Evolutionary conservation across 2,329 filamentous ascomycete genomes (phyloP).

Genomic region (Pseudogymnoascus destructans): DNA sequence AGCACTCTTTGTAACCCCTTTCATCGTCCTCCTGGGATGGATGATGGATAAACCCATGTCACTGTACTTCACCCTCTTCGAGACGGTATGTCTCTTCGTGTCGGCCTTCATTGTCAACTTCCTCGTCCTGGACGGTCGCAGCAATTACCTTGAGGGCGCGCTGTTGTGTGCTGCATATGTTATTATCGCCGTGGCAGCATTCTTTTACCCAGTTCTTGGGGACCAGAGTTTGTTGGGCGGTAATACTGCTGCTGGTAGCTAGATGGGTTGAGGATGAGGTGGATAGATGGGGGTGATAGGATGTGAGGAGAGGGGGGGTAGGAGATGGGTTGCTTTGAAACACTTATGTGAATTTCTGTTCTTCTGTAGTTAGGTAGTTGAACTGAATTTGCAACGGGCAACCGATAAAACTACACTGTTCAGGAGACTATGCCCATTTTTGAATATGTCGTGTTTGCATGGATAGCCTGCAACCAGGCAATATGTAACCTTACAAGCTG

Average conservation of each 20-base stretch:
- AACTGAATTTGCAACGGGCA: not conserved
- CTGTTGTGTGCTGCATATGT: conserved; percentile 53
- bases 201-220: conserved; percentile 46
- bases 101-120: conserved; percentile 81
- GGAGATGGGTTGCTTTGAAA: not conserved
- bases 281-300: not conserved
- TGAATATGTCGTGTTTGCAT: not conserved
- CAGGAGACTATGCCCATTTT: not conserved
- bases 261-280: conserved; percentile 12
- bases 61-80: conserved; percentile 77
- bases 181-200: conserved; percentile 53
- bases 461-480: not conserved
- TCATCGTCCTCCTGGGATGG: conserved; percentile 62
- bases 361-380: not conserved
- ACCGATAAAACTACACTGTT: not conserved
- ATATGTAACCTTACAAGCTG: not conserved
- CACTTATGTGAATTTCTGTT: not conserved
- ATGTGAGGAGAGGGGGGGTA: not conserved
- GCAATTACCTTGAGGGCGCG: conserved; percentile 75
- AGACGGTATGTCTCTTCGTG: conserved; percentile 77
- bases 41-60: conserved; percentile 55
- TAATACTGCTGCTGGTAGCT: conserved; percentile 20
- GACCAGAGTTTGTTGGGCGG: conserved; percentile 33
- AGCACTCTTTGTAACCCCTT: conserved; percentile 54
- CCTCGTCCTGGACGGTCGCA: conserved; percentile 70